Evolutionary conservation across 2,329 filamentous ascomycete species (phyloP).

Genomic region (Aureobasidium vineae): DNA sequence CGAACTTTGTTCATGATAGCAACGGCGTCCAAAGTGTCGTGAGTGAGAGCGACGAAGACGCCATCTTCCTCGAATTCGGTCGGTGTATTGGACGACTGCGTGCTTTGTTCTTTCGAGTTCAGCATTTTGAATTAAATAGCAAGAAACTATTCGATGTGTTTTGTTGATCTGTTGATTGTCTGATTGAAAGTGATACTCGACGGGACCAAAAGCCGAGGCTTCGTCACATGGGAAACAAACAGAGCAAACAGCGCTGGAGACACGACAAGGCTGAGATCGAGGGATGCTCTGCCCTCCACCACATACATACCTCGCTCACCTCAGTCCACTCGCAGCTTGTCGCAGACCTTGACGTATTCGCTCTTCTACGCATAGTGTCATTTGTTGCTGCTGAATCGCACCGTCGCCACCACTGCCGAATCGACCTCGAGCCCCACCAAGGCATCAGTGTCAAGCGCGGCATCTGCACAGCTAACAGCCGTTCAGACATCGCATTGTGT

Average conservation of each 20-base stretch:
- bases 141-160: background rate
- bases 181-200: background rate
- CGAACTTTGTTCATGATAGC: slow-evolving; percentile 65
- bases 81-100: background rate
- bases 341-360: background rate
- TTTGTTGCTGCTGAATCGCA: background rate
- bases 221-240: slow-evolving; percentile 23
- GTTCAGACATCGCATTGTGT: background rate
- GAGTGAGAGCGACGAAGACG: slow-evolving; percentile 68
- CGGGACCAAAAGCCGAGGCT: background rate
- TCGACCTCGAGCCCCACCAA: background rate
- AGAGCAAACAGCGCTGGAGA: slow-evolving; percentile 1
- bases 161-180: background rate
- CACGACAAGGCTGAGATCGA: slow-evolving; percentile 12
- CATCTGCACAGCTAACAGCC: background rate
- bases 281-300: background rate
- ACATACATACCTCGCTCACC: background rate
- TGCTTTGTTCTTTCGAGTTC: background rate
- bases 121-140: background rate
- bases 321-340: background rate
- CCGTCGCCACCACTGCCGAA: background rate
- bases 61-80: slow-evolving; percentile 41
- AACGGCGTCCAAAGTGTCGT: slow-evolving; percentile 58
- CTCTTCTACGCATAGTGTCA: no score
- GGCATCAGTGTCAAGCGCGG: background rate